Evolutionary conservation across 1,284 basidiomycete species (phyloP).

Genomic region (Microstroma glucosiphilum): DNA sequence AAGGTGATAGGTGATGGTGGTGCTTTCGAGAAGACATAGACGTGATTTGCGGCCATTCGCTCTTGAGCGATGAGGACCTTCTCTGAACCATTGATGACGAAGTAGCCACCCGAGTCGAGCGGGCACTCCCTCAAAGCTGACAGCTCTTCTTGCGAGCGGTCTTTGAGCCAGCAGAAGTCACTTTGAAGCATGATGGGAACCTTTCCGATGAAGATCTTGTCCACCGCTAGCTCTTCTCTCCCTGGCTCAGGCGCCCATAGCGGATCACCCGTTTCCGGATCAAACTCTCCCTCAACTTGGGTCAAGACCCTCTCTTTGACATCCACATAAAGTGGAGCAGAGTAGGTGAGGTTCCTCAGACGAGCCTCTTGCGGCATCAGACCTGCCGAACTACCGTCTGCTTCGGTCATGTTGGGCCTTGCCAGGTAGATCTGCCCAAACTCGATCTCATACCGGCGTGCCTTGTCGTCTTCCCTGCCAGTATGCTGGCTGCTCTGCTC

Average conservation of each 20-base stretch:
- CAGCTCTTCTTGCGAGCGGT: slow-evolving; percentile 70
- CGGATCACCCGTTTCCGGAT: slow-evolving; percentile 64
- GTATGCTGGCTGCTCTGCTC: slow-evolving; percentile 95
- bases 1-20: slow-evolving; percentile 93
- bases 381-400: slow-evolving; percentile 85
- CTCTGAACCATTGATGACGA: slow-evolving; percentile 98
- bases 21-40: slow-evolving; percentile 97
- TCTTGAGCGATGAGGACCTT: slow-evolving; percentile 99
- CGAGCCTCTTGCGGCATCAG: slow-evolving; percentile 98
- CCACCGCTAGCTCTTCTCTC: slow-evolving; percentile 59
- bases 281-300: slow-evolving; percentile 70
- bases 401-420: slow-evolving; percentile 86
- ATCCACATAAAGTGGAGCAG: slow-evolving; percentile 91
- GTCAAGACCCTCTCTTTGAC: slow-evolving; percentile 80
- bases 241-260: slow-evolving; percentile 65
- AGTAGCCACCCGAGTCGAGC: slow-evolving; percentile 90
- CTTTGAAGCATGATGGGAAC: slow-evolving; percentile 97
- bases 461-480: slow-evolving; percentile 55
- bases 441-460: slow-evolving; percentile 88
- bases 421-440: slow-evolving; percentile 98
- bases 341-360: slow-evolving; percentile 87
- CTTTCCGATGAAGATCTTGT: slow-evolving; percentile 94
- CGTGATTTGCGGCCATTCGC: slow-evolving; percentile 98
- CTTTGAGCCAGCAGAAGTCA: slow-evolving; percentile 85
- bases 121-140: slow-evolving; percentile 95